Evolutionary conservation across 1,284 basidiomycete species (phyloP).

Genomic region (Trichosporon asahii): DNA sequence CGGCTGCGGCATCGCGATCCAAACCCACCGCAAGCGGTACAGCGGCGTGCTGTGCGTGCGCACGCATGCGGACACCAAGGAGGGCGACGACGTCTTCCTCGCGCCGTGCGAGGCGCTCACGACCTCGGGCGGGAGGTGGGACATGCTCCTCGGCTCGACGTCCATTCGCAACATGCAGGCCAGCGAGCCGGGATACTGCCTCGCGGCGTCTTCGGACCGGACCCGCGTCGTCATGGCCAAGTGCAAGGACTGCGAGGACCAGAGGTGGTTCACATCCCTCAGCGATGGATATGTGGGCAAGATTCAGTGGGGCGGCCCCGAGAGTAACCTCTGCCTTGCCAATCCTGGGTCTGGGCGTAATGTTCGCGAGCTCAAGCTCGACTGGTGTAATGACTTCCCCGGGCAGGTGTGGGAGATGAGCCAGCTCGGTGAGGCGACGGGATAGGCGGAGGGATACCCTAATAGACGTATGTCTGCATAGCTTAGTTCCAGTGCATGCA

Average conservation of each 20-base stretch:
- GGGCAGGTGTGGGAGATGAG: not conserved
- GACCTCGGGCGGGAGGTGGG: not conserved
- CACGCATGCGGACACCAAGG: not conserved
- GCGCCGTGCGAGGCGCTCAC: not conserved
- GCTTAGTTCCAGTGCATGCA: too few species aligned
- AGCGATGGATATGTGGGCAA: not conserved
- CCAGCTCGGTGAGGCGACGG: not conserved
- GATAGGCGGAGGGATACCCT: not conserved
- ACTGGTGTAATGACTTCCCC: not conserved
- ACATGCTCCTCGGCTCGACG: not conserved
- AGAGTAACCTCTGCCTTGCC: not conserved
- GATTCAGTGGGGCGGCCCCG: not conserved
- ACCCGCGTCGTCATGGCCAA: not conserved
- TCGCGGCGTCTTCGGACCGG: not conserved
- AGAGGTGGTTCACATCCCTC: not conserved
- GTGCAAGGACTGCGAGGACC: not conserved
- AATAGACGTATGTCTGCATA: too few species aligned
- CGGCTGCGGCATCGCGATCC: not conserved
- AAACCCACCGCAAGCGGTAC: not conserved
- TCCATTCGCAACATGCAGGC: conserved; percentile 1
- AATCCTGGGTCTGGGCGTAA: not conserved
- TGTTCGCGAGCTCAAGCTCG: not conserved
- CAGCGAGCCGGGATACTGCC: not conserved
- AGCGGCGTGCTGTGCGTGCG: not conserved
- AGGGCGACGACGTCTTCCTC: not conserved